phyloP scores from a whole-genome alignment of 768 basidiomycete species.

The Tricholomella constricta region DNA sequence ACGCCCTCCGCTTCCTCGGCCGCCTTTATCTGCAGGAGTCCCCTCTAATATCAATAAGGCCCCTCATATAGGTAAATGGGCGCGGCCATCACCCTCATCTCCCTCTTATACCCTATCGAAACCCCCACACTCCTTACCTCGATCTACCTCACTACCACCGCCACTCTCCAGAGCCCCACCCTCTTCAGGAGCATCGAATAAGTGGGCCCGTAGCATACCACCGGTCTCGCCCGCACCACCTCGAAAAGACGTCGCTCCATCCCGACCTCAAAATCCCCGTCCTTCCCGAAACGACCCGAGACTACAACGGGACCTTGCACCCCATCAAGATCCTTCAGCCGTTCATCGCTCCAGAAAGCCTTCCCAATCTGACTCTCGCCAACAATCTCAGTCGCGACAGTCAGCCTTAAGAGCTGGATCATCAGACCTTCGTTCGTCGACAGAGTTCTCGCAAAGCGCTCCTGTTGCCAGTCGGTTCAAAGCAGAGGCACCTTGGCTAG shows the following conservation, averaged over 20 bases:
- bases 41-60: not conserved
- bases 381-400: not conserved
- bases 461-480: not conserved
- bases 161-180: constrained; percentile 4
- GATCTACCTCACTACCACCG: not conserved
- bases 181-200: constrained; percentile 12
- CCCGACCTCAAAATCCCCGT: not conserved
- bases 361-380: not conserved
- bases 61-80: constrained; percentile 13
- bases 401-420: not conserved
- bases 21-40: not conserved
- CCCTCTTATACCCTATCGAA: not conserved
- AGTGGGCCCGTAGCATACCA: constrained; percentile 10
- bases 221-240: not conserved
- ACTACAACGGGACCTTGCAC: constrained; percentile 17
- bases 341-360: not conserved
- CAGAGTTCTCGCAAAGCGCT: not conserved
- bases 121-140: not conserved
- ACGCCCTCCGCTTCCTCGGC: not conserved
- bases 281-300: constrained; percentile 8
- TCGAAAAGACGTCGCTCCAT: not conserved
- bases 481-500: not conserved
- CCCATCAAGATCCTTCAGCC: constrained; percentile 15
- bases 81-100: constrained; percentile 1
- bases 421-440: not conserved